Evolutionary conservation across 2,329 filamentous ascomycete genomes (phyloP), one percentile per base, ranked within the genome.

Genomic region (Neophaeococcomyces mojaviensis): DNA sequence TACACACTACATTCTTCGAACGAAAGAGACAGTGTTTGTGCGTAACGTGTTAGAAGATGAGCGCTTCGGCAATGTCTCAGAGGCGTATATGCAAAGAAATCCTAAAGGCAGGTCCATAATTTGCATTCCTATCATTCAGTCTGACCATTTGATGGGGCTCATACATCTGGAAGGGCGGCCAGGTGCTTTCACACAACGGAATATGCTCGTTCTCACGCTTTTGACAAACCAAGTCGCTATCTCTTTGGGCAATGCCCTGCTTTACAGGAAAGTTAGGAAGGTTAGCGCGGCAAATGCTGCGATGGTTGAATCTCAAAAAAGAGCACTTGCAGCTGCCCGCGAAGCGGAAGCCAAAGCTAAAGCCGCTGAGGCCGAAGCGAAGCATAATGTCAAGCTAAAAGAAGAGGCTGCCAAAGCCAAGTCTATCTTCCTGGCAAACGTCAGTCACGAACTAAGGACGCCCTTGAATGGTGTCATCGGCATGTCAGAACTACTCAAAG

Each of bases 261-360:
- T 82, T 1, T 82, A 82, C 67, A 77, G 65, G 30, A 71, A 77
- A 54, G 68, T 81, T 2, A 75, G 78, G 55, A 78, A 76, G 56
- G 77, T 81, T 19, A 78, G 76, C 53, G 78, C 79, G 1, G 76
- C 74, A 43, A 82, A 83, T 57, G 72, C 73, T 24, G 76, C 78
- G 2, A 83, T 83, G 79, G 71, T 82, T 5, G 78, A 80, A 54
- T 73, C 79, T 36, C 79, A 83, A 55, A 81, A 79, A 60, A 71
- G 77, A 42, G 76, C 79, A 2, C 68, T 83, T 16, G 71, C 72
- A 4, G 77, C 80, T 54, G 79, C 79, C 28, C 71, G 77, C 35
- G 76, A 78, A 42, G 73, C 79, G 2, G 79, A 82, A 58, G 72
- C 75, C 56, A 82, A 82, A 56, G 78, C 79, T 2, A 82, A 82